Evolutionary conservation across 106 monocot species (phyloP).

Genomic region (Allium cepa): DNA sequence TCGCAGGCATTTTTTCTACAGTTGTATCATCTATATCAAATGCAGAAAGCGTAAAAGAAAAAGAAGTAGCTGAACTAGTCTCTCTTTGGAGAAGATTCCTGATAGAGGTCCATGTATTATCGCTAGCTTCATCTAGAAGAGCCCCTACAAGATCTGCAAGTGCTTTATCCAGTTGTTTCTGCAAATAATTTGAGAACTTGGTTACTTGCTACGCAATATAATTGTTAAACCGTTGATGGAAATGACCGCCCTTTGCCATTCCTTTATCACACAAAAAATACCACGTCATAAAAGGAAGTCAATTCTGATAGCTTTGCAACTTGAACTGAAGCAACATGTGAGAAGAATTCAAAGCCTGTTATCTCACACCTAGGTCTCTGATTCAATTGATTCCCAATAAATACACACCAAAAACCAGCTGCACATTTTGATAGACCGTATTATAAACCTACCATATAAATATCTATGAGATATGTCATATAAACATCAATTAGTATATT

Average conservation of each 20-base stretch:
- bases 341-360: too few relatives aligned
- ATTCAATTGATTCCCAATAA: too few relatives aligned
- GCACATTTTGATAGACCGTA: too few relatives aligned
- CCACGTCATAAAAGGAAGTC: conserved; percentile 35
- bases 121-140: conserved; percentile 73
- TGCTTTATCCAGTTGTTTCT: conserved; percentile 60
- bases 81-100: conserved; percentile 73
- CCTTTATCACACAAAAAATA: too few relatives aligned
- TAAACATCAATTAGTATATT: too few relatives aligned
- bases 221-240: background rate
- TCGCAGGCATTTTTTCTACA: conserved; percentile 51
- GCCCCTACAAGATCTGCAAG: conserved; percentile 79
- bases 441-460: too few relatives aligned
- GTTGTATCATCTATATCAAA: conserved; percentile 72
- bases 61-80: too few relatives aligned
- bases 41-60: conserved; percentile 45
- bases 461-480: too few relatives aligned
- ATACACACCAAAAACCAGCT: too few relatives aligned
- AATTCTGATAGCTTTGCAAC: conserved; percentile 36
- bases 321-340: conserved; percentile 25
- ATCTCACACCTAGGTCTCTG: too few relatives aligned
- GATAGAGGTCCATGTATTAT: conserved; percentile 78
- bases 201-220: background rate
- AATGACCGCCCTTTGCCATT: too few relatives aligned
- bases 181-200: conserved; percentile 7